Evolutionary conservation across 192 early-diverging fungal species (phyloP), one percentile per base, ranked within the genome.

Genomic region (Entomortierella lignicola): DNA sequence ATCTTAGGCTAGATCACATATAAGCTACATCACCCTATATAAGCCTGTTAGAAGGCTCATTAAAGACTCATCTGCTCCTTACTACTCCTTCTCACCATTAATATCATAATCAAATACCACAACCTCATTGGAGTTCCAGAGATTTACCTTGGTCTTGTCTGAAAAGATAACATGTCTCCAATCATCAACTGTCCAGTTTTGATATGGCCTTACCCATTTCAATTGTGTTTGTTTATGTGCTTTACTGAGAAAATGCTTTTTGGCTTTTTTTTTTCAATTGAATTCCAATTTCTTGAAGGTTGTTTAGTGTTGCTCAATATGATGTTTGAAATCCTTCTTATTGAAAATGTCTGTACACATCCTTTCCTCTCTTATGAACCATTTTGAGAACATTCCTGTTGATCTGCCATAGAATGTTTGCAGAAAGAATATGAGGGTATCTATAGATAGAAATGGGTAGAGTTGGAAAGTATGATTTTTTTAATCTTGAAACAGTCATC

Each of bases 131-230:
- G 66, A 71, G 18, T 75, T 86, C 60, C 34, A 37, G 34, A 37
- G 34, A 10, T 37, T 37, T 4, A 37, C 10, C 34, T 37, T 50
- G 47, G 47, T 50, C 15, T 50, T 17, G 30, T 82, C 85, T 6
- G 69, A 82, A 30, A 66, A 86, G 15, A 84, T 55, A 53, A 82
- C 80, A 43, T 37, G 54, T 37, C 21, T 72, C 71, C 69, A 86
- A 32, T 82, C 72, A 1, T 82, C 64, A 27, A 82, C 23, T 0
- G 66, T 84, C 85, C 71, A 81, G 58, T 80, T 1, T 60, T 44
- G 37, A 42, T 84, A 58, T 8, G 21, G 50, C 18, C 41, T 54
- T 4, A 68, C 60, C 52, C 54, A 82, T 7, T 47, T 23, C 8
- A 63, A 54, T 25, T 63, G 63, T 26, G 5, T 18, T 23, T 66